These are phyloP conservation scores for Aspergillus sp. DNA, from an alignment of 2,329 filamentous ascomycete genomes.

Conservation along the genomic window DNA sequence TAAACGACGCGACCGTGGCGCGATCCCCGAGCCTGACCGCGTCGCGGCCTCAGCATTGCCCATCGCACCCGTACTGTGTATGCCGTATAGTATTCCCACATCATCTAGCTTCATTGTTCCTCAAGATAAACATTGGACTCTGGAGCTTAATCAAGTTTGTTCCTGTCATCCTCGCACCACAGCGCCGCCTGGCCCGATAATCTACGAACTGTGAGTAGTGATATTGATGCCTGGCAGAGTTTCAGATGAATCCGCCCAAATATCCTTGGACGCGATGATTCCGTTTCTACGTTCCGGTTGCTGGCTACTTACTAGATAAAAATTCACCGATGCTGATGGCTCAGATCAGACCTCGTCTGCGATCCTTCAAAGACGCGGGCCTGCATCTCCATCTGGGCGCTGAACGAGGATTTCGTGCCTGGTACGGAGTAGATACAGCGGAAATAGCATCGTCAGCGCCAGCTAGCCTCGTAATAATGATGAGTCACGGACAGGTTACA, in stretches of 20 bases:
- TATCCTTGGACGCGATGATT: no score
- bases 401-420: no score
- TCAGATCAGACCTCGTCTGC: no score
- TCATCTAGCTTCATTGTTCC: not conserved
- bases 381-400: no score
- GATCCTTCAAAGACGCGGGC: no score
- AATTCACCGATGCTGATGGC: no score
- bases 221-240: not conserved
- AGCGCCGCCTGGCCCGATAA: no score
- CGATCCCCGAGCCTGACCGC: not conserved
- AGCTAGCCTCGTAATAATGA: no score
- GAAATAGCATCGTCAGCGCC: not conserved
- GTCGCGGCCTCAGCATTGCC: not conserved
- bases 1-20: constrained; percentile 6
- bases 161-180: not conserved
- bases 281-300: no score
- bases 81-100: not conserved
- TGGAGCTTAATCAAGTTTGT: not conserved
- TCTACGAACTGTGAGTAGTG: not conserved
- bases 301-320: no score
- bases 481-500: no score
- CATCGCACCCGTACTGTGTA: not conserved
- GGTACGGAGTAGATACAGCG: not conserved
- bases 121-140: not conserved
- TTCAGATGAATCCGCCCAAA: no score